Conservation (phyloP, 345 rosid species). For the Eutrema heterophyllum region DNA sequence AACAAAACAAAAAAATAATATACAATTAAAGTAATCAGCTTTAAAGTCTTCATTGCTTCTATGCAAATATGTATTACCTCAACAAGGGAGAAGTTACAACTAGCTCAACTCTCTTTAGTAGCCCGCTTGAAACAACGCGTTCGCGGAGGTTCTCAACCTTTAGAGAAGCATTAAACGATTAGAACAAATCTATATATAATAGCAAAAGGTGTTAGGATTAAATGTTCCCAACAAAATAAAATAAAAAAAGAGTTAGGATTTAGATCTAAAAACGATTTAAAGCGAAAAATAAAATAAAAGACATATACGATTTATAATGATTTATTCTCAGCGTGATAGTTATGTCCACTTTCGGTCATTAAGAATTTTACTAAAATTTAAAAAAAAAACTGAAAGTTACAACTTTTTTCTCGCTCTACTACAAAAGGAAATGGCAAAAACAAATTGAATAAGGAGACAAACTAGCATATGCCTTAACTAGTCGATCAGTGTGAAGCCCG, state of each 20-base stretch:
- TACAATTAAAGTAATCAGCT: background rate
- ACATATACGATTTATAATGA: background rate
- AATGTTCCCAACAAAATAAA: too few relatives aligned
- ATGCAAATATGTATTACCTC: constrained; percentile 19
- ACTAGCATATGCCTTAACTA: background rate
- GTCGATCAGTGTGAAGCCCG: background rate
- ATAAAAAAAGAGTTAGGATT: too few relatives aligned
- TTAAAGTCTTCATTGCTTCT: background rate
- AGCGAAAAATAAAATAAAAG: too few relatives aligned
- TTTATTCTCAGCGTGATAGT: background rate
- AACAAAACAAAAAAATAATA: background rate
- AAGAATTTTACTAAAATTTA: background rate
- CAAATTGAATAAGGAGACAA: background rate
- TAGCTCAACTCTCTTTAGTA: constrained; percentile 28
- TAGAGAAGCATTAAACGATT: background rate
- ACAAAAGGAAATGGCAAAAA: background rate
- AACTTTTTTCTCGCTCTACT: background rate
- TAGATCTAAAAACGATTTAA: too few relatives aligned
- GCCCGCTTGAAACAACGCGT: constrained; percentile 23
- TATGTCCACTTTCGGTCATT: background rate
- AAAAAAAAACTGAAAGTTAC: background rate
- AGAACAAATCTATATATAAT: background rate
- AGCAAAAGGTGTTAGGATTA: background rate
- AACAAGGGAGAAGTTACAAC: constrained; percentile 36
- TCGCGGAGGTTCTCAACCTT: constrained; percentile 33